A percentile compares a stretch with the other conserved stretches of the same genome.
Conservation (phyloP, 345 rosid species). For the Hypericum perforatum region DNA sequence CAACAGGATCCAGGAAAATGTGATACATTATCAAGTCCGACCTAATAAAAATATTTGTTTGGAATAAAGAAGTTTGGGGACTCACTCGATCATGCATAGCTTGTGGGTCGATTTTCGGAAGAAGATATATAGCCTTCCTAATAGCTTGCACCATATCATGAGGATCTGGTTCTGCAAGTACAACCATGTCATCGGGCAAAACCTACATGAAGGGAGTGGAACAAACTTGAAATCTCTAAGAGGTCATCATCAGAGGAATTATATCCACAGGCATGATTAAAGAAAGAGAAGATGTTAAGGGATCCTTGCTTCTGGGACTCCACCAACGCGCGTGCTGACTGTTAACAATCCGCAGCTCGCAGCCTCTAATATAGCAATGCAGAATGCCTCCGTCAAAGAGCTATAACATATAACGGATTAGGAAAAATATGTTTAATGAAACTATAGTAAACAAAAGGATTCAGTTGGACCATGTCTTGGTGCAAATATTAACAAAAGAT, state of each 20-base stretch:
- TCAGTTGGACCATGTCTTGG: no score
- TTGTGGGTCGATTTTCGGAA: conserved; percentile 75
- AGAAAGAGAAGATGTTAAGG: not conserved
- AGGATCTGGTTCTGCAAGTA: conserved; percentile 94
- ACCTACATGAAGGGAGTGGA: conserved; percentile 35
- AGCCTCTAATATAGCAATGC: conserved; percentile 96
- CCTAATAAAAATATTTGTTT: not conserved
- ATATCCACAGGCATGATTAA: not conserved
- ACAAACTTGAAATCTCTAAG: conserved; percentile 1
- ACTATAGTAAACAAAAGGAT: not conserved
- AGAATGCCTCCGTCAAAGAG: conserved; percentile 96
- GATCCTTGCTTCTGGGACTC: conserved; percentile 83
- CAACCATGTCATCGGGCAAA: conserved; percentile 93
- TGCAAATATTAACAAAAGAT: no score
- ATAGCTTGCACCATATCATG: conserved; percentile 78
- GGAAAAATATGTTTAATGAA: not conserved
- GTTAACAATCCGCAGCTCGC: conserved; percentile 96
- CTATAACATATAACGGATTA: conserved; percentile 26
- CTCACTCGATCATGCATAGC: conserved; percentile 82
- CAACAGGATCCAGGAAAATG: not conserved
- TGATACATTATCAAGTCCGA: not conserved
- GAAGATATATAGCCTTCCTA: conserved; percentile 63
- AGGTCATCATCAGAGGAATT: not conserved
- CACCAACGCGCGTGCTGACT: conserved; percentile 92
- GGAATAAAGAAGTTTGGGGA: not conserved